Evolutionary conservation across 176 grass and related monocot genomes (phyloP), one percentile per base, ranked within the genome.

Genomic region (Secale cereale): DNA sequence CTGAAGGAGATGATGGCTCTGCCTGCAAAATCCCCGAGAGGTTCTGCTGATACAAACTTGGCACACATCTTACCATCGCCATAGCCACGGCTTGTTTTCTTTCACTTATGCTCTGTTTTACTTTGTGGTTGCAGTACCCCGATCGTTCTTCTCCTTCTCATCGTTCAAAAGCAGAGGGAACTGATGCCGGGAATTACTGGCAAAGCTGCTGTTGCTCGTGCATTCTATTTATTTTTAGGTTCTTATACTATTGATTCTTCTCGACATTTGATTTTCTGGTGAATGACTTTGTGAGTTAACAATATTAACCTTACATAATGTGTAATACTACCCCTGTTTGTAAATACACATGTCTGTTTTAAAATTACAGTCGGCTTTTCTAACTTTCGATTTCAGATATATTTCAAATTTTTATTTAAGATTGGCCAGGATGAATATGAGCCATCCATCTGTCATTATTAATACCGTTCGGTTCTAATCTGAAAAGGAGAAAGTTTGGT

Each of bases 61-160:
- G 19, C 60, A 61, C 48, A 48, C 45, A 17, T 50, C 46, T 6
- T 50, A 2, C 4, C 20, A 16, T 41, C 39, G 39, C 37, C 39
- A 46, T 52, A 0, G 48, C 48, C 48, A 52, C 48, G 60, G 22
- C 7, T 25, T 10, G 0, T 40, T 41, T 52, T 74, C 37, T 3
- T 28, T 41, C 74, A 87, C 46, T 80, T 65, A 28, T 32, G 68
- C 28, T 22, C 26, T 48, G 28, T 82, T 85, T 87, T 61, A 14
- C 39, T 32, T 43, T 77, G 30, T 26, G n/a, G 12, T 74, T 56
- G 76, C 91, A 96, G 94, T 72, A 14, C 86, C 87, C 45, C 86
- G 91, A 17, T 93, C 91, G 4, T 91, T 96, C 81, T 93, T 96
- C 65, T 83, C 83, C 6, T 76, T 96, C 37, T 67, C 91, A 8